Percentiles rank a stretch among this genome's conserved stretches.
phyloP scores from a whole-genome alignment of 805 yeast genomes.

The Ascoidea tarda region DNA sequence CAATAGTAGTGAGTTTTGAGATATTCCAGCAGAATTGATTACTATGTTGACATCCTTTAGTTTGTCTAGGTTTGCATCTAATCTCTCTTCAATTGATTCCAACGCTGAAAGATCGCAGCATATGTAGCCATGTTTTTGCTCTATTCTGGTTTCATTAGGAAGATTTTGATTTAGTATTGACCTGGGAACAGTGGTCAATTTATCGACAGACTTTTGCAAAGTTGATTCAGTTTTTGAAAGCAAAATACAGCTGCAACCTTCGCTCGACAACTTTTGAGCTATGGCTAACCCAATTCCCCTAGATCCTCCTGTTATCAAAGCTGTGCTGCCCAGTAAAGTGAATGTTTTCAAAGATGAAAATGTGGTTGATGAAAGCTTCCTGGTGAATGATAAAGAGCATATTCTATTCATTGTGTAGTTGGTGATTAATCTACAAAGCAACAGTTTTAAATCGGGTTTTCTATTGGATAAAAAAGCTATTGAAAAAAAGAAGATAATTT shows the following conservation, averaged over 20 bases:
- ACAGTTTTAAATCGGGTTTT: too few species aligned
- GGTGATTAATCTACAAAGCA: too few species aligned
- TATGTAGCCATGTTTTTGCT: slow-evolving; percentile 20
- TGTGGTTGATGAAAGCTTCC: too few species aligned
- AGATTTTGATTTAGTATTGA: slow-evolving; percentile 4
- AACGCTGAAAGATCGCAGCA: slow-evolving; percentile 19
- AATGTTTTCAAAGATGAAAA: neutral
- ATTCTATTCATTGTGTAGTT: too few species aligned
- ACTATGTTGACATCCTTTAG: slow-evolving; percentile 14
- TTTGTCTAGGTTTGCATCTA: neutral
- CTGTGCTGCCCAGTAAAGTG: slow-evolving; percentile 19
- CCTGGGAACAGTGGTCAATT: slow-evolving; percentile 1
- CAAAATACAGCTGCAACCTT: slow-evolving; percentile 39
- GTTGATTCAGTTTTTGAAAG: slow-evolving; percentile 30
- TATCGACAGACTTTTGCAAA: slow-evolving; percentile 17
- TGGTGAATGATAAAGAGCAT: too few species aligned
- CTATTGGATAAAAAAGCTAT: too few species aligned
- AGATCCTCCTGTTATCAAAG: slow-evolving; percentile 56
- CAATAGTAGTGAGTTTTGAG: slow-evolving; percentile 40
- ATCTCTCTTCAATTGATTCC: slow-evolving; percentile 8
- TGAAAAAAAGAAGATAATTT: too few species aligned
- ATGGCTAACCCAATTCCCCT: slow-evolving; percentile 51
- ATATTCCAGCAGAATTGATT: slow-evolving; percentile 39
- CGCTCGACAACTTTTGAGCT: slow-evolving; percentile 31
- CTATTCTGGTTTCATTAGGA: slow-evolving; percentile 5